Conservation (phyloP, 1,139 yeast species). For the Blastobotrys ciferrii region DNA sequence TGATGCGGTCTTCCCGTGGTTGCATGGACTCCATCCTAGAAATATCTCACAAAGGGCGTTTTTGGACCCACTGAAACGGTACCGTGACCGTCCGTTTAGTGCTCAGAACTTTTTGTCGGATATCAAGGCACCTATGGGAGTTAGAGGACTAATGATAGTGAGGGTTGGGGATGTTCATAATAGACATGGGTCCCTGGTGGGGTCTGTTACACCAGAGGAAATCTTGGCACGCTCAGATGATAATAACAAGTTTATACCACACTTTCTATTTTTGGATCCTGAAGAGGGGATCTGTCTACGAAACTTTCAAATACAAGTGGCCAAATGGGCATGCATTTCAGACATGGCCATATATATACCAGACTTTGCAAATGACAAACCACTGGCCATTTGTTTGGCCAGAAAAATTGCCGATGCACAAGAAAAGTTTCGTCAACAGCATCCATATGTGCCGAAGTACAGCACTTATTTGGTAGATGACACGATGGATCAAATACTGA, state of each 20-base stretch:
- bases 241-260: slow-evolving; percentile 35
- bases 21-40: slow-evolving; percentile 58
- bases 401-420: slow-evolving; percentile 29
- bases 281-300: slow-evolving; percentile 66
- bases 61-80: slow-evolving; percentile 30
- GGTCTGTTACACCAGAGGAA: slow-evolving; percentile 61
- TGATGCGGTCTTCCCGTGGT: slow-evolving; percentile 79
- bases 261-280: slow-evolving; percentile 46
- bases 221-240: slow-evolving; percentile 39
- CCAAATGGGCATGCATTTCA: slow-evolving; percentile 64
- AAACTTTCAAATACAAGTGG: slow-evolving; percentile 74
- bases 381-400: slow-evolving; percentile 24
- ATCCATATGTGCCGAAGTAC: slow-evolving; percentile 21
- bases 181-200: slow-evolving; percentile 50
- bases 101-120: background rate
- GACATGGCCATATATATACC: slow-evolving; percentile 67
- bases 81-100: slow-evolving; percentile 17
- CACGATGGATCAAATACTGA: slow-evolving; percentile 25
- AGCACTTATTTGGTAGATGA: slow-evolving; percentile 29
- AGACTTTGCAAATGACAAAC: slow-evolving; percentile 31
- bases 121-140: slow-evolving; percentile 22
- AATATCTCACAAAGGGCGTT: slow-evolving; percentile 37
- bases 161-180: slow-evolving; percentile 42
- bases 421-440: slow-evolving; percentile 16
- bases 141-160: slow-evolving; percentile 36